Evolutionary conservation across 2,329 filamentous ascomycete species (phyloP).

Genomic region (Sphaerulina musiva): DNA sequence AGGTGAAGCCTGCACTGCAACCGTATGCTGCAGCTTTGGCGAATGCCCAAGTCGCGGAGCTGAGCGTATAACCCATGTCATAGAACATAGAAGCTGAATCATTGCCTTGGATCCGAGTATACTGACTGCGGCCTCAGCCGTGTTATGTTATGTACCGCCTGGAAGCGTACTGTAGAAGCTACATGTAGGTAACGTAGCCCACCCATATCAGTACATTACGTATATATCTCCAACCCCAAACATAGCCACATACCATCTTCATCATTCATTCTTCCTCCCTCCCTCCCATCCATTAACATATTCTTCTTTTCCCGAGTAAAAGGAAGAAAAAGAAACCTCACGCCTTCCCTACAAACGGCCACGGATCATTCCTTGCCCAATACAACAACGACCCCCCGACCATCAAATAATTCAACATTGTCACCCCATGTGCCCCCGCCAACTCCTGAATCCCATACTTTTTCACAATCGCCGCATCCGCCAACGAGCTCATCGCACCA

Average conservation of each 20-base stretch:
- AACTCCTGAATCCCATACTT: slow-evolving; percentile 27
- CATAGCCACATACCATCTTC: background rate
- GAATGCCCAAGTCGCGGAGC: slow-evolving; percentile 26
- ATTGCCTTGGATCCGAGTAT: too few relatives aligned
- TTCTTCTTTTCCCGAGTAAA: too few relatives aligned
- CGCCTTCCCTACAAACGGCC: background rate
- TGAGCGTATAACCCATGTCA: slow-evolving; percentile 23
- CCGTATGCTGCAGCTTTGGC: slow-evolving; percentile 29
- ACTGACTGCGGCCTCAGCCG: too few relatives aligned
- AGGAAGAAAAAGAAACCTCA: background rate
- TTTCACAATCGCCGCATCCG: slow-evolving; percentile 29
- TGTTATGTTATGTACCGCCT: background rate
- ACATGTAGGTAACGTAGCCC: too few relatives aligned
- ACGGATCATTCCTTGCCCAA: slow-evolving; percentile 27
- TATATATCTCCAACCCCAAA: too few relatives aligned
- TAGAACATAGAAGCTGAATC: background rate
- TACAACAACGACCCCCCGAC: slow-evolving; percentile 30
- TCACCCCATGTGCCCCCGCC: slow-evolving; percentile 28
- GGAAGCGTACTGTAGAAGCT: too few relatives aligned
- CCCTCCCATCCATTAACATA: background rate
- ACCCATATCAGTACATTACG: too few relatives aligned
- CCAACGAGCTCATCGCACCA: slow-evolving; percentile 27
- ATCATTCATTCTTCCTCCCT: background rate
- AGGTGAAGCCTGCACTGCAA: slow-evolving; percentile 34
- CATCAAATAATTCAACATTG: slow-evolving; percentile 25